Evolutionary conservation across 805 yeast species (phyloP).

Genomic region (Schwanniomyces sp.): DNA sequence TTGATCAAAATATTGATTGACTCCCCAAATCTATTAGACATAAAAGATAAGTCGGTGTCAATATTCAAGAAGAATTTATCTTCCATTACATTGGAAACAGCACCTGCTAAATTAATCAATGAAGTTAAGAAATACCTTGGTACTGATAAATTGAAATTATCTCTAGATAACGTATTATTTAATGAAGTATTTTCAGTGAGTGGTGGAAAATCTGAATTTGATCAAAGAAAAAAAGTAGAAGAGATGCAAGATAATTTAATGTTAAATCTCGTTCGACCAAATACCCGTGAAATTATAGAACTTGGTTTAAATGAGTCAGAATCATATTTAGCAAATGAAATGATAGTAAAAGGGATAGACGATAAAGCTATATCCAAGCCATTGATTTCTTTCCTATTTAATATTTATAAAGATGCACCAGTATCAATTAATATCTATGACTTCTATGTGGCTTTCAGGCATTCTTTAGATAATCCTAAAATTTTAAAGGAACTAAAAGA

Average conservation of each 20-base stretch:
- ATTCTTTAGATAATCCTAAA: constrained; percentile 34
- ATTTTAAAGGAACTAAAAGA: constrained; percentile 16
- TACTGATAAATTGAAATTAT: constrained; percentile 1
- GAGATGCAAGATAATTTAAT: constrained; percentile 40
- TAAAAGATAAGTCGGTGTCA: background rate
- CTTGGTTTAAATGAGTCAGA: constrained; percentile 30
- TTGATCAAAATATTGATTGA: background rate
- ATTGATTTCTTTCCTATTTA: constrained; percentile 55
- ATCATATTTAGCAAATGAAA: constrained; percentile 16
- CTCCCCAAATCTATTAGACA: background rate
- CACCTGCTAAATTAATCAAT: background rate
- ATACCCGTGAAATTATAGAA: constrained; percentile 30
- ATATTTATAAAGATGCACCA: constrained; percentile 78
- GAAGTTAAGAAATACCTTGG: background rate
- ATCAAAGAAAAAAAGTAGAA: constrained; percentile 36
- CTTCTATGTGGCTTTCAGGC: constrained; percentile 61
- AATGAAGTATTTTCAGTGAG: constrained; percentile 32
- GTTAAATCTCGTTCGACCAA: constrained; percentile 38
- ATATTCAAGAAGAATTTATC: background rate
- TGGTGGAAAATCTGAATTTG: constrained; percentile 16
- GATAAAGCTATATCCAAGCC: constrained; percentile 32
- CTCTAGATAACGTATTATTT: constrained; percentile 26
- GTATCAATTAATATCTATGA: constrained; percentile 66
- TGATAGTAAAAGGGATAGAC: constrained; percentile 6
- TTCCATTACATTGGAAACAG: background rate